Percentiles rank a stretch among this genome's conserved stretches.
Evolutionary conservation across 371 early-diverging fungal species (phyloP).

Genomic region (Blastocladiella emersonii): DNA sequence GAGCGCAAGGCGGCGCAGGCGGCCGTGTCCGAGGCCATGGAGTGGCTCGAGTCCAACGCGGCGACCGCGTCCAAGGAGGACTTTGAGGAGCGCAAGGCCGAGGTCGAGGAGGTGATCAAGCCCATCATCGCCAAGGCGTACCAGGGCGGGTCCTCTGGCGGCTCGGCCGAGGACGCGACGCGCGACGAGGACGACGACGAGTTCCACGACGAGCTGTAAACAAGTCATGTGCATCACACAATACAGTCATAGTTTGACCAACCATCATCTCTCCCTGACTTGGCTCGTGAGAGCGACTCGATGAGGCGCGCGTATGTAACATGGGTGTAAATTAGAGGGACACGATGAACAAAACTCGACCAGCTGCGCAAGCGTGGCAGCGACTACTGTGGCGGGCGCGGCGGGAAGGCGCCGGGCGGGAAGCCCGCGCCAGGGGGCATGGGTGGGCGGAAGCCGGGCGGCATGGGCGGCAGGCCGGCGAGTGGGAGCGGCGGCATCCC

Average conservation of each 20-base stretch:
- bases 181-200: constrained; percentile 38
- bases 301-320: too few species aligned
- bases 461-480: constrained; percentile 17
- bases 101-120: constrained; percentile 70
- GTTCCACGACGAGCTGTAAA: constrained; percentile 63
- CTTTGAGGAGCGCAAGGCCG: constrained; percentile 64
- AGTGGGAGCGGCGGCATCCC: constrained; percentile 11
- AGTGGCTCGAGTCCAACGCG: constrained; percentile 41
- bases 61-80: constrained; percentile 53
- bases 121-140: constrained; percentile 77
- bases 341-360: too few species aligned
- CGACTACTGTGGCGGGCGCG: neutral
- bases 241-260: too few species aligned
- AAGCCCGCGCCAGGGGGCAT: constrained; percentile 28
- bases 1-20: constrained; percentile 33
- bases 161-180: constrained; percentile 30
- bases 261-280: too few species aligned
- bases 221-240: too few species aligned
- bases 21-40: constrained; percentile 31
- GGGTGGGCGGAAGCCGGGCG: too few species aligned
- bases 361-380: neutral
- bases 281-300: too few species aligned
- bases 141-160: constrained; percentile 35
- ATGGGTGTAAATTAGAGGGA: too few species aligned
- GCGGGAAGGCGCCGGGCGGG: constrained; percentile 9